A percentile compares a stretch with the other conserved stretches of the same genome.
Conservation (phyloP, 1,284 basidiomycete genomes). For the Blastosporella zonata region DNA sequence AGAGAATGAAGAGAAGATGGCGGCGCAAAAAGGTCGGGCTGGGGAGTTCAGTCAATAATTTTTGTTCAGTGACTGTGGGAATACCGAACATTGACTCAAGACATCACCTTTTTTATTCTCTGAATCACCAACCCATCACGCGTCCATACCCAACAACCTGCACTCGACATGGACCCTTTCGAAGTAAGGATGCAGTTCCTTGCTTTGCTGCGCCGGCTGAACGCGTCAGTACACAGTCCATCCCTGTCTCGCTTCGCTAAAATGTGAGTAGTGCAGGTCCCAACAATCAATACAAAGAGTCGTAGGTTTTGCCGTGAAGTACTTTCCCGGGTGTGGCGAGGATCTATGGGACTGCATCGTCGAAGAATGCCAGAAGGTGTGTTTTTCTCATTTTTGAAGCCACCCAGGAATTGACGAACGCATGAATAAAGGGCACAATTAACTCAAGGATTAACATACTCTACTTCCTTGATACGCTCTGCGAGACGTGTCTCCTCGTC, state of each 20-base stretch:
- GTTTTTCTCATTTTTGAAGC: constrained; percentile 13
- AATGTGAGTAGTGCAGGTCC: constrained; percentile 49
- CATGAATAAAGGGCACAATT: constrained; percentile 65
- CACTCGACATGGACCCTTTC: constrained; percentile 77
- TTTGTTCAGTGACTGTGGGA: constrained; percentile 16
- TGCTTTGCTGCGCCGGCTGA: constrained; percentile 66
- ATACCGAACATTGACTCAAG: constrained; percentile 3
- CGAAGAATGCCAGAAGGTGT: constrained; percentile 84
- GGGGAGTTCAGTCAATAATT: constrained; percentile 9
- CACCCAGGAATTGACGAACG: neutral
- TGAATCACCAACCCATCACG: neutral
- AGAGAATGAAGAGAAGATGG: neutral
- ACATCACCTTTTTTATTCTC: neutral
- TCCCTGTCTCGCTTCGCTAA: constrained; percentile 19
- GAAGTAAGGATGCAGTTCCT: constrained; percentile 89
- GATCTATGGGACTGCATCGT: constrained; percentile 94
- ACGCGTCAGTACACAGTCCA: constrained; percentile 60
- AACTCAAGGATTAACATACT: constrained; percentile 92
- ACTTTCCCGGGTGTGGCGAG: constrained; percentile 79
- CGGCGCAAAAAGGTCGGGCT: neutral
- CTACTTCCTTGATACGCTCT: constrained; percentile 87
- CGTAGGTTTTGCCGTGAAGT: constrained; percentile 83
- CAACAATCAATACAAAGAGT: constrained; percentile 91
- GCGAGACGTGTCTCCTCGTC: constrained; percentile 71
- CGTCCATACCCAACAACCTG: neutral